Percentiles rank a stretch among this genome's conserved stretches.
phyloP scores from a whole-genome alignment of 2,329 filamentous ascomycete genomes.

The Periglandula ipomoeae region DNA sequence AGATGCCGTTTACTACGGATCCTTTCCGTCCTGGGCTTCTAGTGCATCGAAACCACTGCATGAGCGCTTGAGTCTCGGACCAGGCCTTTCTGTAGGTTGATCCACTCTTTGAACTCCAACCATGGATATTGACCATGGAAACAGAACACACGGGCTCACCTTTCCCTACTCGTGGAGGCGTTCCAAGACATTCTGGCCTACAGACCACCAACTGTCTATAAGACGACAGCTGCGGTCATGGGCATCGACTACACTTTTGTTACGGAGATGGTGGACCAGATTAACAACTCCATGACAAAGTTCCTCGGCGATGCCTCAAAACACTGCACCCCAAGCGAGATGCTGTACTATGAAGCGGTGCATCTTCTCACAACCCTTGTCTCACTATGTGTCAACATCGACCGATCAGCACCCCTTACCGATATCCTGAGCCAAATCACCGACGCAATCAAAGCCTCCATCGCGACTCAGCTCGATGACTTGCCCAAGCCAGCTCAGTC shows the following conservation, averaged over 20 bases:
- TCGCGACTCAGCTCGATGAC: slow-evolving; percentile 18
- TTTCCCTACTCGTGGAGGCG: slow-evolving; percentile 39
- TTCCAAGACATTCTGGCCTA: slow-evolving; percentile 41
- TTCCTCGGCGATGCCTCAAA: slow-evolving; percentile 24
- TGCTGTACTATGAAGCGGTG: slow-evolving; percentile 33
- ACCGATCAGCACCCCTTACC: slow-evolving; percentile 14
- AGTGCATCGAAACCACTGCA: slow-evolving; percentile 29
- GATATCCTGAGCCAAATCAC: slow-evolving; percentile 19
- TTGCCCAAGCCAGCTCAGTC: slow-evolving; percentile 10
- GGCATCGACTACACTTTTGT: slow-evolving; percentile 35
- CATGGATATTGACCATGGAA: slow-evolving; percentile 8
- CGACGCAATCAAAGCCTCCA: slow-evolving; percentile 15
- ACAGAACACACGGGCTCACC: slow-evolving; percentile 40
- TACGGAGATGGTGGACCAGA: slow-evolving; percentile 29
- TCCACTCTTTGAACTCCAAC: too few relatives aligned
- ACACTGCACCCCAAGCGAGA: slow-evolving; percentile 32
- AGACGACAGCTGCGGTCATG: slow-evolving; percentile 30
- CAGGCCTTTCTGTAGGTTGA: slow-evolving; percentile 38
- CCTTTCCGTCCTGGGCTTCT: slow-evolving; percentile 39
- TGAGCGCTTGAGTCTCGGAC: slow-evolving; percentile 39
- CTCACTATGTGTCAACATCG: slow-evolving; percentile 17
- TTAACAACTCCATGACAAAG: slow-evolving; percentile 32
- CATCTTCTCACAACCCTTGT: slow-evolving; percentile 30
- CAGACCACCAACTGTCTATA: slow-evolving; percentile 41
- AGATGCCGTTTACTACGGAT: slow-evolving; percentile 41